Base-by-base conservation (phyloP, 2,329 filamentous ascomycete genomes). In the Xylogone sp. region DNA sequence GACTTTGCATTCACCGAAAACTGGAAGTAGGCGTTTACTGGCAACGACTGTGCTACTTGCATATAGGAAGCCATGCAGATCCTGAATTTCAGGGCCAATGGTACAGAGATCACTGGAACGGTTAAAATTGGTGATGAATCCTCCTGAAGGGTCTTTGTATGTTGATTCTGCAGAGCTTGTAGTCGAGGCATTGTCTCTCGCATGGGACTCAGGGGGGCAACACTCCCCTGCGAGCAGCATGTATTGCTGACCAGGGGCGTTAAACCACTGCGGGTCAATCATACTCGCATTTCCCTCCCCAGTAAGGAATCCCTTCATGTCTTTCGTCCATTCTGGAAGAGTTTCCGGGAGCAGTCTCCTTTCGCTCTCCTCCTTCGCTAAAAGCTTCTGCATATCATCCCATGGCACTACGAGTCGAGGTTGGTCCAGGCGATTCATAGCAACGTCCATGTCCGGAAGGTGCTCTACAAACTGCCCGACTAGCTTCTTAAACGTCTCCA, bases 381-480 rank as follows among this genome's bases (percentile, higher is more conserved):
- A 71, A 46, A 80, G 68, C 21, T 69, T 68, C 21, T 77, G 71
- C 50, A 86, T 75, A 13, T 77, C 71, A 49, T 85, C 75, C 68
- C 75, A 82, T 9, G 80, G 75, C 2, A 83, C 79, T 24, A 86
- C 68, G n/a, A 87, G 65, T 20, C 83, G 74, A 22, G 83, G 76
- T 62, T 87, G 81, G 62, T 86, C 83, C 68, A 84, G 74, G 48
- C 76, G 73, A 61, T 87, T 86, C 69, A 86, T 80, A 10, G 82
- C 78, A 71, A 86, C 84, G 62, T 86, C 82, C 63, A 87, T 78
- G 55, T 87, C 82, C 3, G 83, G 83, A 20, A 87, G 63, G 46
- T 75, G 69, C 13, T 73, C 62, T 21, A 78, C 75, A 31, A 83
- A 79, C 58, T 20, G 65, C 43, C 61, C 31, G 3, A 71, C 55